These are phyloP conservation scores for Nymphaea colorata DNA, from an alignment of 164 flowering plant genomes.

Conservation along the genomic window DNA sequence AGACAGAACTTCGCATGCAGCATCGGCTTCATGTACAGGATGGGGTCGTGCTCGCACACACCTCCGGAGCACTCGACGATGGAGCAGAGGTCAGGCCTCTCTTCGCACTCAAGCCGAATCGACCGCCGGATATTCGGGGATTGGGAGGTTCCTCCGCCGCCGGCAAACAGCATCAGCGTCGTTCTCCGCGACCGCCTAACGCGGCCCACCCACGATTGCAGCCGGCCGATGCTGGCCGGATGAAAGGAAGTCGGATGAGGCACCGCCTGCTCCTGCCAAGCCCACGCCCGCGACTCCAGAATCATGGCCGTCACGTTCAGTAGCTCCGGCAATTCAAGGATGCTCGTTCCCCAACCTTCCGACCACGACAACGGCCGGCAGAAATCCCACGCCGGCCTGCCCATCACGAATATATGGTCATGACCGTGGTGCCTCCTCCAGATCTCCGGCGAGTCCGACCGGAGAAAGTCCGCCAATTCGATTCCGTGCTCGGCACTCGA, in stretches of 20 bases:
- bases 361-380: conserved; percentile 51
- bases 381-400: conserved; percentile 90
- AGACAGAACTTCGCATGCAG: conserved; percentile 67
- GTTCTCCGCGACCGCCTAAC: conserved; percentile 40
- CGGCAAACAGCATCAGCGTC: conserved; percentile 67
- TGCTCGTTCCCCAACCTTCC: conserved; percentile 80
- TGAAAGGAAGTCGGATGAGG: conserved; percentile 92
- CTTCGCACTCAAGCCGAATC: conserved; percentile 61
- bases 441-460: conserved; percentile 22
- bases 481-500: conserved; percentile 45
- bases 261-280: conserved; percentile 88
- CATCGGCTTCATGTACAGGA: conserved; percentile 81
- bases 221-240: conserved; percentile 37
- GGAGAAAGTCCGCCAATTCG: conserved; percentile 32
- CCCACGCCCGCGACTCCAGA: conserved; percentile 62
- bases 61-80: conserved; percentile 73
- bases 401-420: conserved; percentile 83
- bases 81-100: conserved; percentile 26
- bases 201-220: conserved; percentile 54
- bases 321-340: conserved; percentile 66
- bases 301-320: conserved; percentile 68
- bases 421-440: conserved; percentile 49
- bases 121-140: conserved; percentile 65
- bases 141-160: conserved; percentile 66
- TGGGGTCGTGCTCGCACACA: conserved; percentile 85